Percentiles rank a stretch among this genome's conserved stretches.
These are phyloP conservation scores for Trichoderma sp. DNA, from an alignment of 2,329 filamentous ascomycete species.

Conservation along the genomic window DNA sequence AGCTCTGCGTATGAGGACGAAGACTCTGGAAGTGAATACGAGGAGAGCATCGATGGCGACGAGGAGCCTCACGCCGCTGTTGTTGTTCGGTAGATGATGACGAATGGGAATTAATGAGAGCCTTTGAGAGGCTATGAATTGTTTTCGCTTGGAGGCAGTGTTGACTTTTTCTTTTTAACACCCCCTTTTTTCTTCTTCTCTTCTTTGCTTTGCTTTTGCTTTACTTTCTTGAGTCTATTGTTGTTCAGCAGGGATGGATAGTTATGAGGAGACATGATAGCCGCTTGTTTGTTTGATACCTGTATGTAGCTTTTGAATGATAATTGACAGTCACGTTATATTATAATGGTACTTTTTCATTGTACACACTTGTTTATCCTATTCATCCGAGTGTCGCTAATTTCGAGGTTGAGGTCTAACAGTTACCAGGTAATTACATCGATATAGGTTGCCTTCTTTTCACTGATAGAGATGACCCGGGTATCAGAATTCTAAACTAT, in stretches of 20 bases:
- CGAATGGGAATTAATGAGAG: not conserved
- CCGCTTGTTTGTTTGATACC: slow-evolving; percentile 19
- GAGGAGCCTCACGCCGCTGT: slow-evolving; percentile 11
- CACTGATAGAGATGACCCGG: too few species aligned
- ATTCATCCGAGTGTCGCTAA: not conserved
- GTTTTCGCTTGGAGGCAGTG: not conserved
- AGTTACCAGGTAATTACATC: not conserved
- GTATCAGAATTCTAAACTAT: too few species aligned
- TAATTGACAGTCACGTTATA: slow-evolving; percentile 13
- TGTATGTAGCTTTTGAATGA: slow-evolving; percentile 16
- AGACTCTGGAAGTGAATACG: slow-evolving; percentile 43
- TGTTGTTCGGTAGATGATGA: slow-evolving; percentile 1
- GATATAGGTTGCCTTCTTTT: too few species aligned
- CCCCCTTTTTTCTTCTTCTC: not conserved
- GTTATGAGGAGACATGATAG: slow-evolving; percentile 21
- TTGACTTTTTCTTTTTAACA: not conserved
- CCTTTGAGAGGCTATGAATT: not conserved
- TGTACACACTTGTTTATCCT: not conserved
- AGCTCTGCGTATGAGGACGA: slow-evolving; percentile 44
- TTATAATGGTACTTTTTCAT: not conserved
- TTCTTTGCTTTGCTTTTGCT: slow-evolving; percentile 4
- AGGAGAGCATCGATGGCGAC: slow-evolving; percentile 15
- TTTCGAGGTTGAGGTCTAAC: not conserved
- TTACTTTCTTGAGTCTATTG: not conserved
- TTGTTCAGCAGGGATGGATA: slow-evolving; percentile 14